Evolutionary conservation across 2,329 filamentous ascomycete species (phyloP).

Genomic region (Lachnellula arida): DNA sequence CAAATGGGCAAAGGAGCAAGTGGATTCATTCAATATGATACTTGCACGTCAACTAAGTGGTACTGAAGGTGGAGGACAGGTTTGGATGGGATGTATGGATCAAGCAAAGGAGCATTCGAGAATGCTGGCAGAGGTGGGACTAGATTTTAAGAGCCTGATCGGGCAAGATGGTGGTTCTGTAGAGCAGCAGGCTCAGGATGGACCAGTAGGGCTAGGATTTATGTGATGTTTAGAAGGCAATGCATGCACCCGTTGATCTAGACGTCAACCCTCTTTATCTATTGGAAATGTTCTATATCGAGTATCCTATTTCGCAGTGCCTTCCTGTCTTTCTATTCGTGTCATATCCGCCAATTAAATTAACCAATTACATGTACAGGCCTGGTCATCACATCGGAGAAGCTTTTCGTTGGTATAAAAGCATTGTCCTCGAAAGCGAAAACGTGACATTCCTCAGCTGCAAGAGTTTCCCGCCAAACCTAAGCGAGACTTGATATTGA

Average conservation of each 20-base stretch:
- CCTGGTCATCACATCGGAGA: too few species aligned
- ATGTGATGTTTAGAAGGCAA: slow-evolving; percentile 2
- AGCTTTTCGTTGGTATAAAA: background rate
- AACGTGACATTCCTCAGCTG: background rate
- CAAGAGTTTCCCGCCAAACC: background rate
- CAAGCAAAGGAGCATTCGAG: slow-evolving; percentile 75
- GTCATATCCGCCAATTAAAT: too few species aligned
- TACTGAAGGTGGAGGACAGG: slow-evolving; percentile 67
- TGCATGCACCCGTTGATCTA: too few species aligned
- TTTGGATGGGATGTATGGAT: slow-evolving; percentile 80
- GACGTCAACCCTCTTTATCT: too few species aligned
- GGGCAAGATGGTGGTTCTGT: slow-evolving; percentile 46
- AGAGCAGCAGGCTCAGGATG: slow-evolving; percentile 6
- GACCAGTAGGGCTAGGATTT: slow-evolving; percentile 39
- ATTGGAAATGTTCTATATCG: too few species aligned
- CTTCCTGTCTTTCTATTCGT: too few species aligned
- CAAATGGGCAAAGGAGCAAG: slow-evolving; percentile 95
- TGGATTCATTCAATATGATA: slow-evolving; percentile 84
- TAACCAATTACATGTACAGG: too few species aligned
- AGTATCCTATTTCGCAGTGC: too few species aligned
- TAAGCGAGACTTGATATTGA: slow-evolving; percentile 6
- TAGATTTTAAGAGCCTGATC: slow-evolving; percentile 84
- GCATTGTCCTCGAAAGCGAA: background rate
- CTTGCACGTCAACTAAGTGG: slow-evolving; percentile 82
- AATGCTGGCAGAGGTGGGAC: slow-evolving; percentile 76